Conservation (phyloP, 495 filamentous ascomycete genomes). For the Elasticomyces elasticus region DNA sequence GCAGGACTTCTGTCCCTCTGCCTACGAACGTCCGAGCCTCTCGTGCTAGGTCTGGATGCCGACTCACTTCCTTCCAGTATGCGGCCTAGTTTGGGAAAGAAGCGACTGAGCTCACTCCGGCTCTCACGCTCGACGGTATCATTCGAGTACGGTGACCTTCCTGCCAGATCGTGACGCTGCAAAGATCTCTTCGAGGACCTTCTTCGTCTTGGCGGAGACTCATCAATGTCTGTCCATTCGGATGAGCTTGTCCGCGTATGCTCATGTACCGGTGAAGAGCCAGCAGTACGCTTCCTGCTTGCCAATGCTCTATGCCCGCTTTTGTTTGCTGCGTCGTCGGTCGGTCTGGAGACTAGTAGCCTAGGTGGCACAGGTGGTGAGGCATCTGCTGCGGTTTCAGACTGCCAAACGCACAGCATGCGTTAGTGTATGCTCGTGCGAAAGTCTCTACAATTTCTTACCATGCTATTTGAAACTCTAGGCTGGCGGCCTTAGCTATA, state of each 20-base stretch:
- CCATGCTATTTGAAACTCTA: conserved; percentile 5
- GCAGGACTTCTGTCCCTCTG: conserved; percentile 1
- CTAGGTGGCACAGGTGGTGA: conserved; percentile 10
- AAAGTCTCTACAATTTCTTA: conserved; percentile 1
- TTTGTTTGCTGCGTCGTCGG: conserved; percentile 13
- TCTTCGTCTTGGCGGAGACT: conserved; percentile 10
- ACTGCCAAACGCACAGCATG: conserved; percentile 6
- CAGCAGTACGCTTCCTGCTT: conserved; percentile 3
- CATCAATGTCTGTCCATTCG: conserved; percentile 23
- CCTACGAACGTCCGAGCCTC: conserved; percentile 16
- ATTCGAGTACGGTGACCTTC: background rate
- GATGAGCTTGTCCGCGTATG: conserved; percentile 1
- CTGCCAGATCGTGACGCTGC: background rate
- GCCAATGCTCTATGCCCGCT: background rate
- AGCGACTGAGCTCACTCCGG: conserved; percentile 9
- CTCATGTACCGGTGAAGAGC: background rate
- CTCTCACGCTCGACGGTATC: background rate
- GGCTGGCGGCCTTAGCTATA: background rate
- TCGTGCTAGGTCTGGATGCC: conserved; percentile 15
- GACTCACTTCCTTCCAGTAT: conserved; percentile 29
- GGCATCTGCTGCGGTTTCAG: conserved; percentile 7
- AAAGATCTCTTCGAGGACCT: background rate
- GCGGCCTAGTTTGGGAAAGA: conserved; percentile 27
- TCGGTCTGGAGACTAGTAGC: conserved; percentile 13
- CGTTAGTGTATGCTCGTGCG: conserved; percentile 5